These are phyloP conservation scores for Septoria linicola DNA, from an alignment of 2,329 filamentous ascomycete species.

Conservation along the genomic window DNA sequence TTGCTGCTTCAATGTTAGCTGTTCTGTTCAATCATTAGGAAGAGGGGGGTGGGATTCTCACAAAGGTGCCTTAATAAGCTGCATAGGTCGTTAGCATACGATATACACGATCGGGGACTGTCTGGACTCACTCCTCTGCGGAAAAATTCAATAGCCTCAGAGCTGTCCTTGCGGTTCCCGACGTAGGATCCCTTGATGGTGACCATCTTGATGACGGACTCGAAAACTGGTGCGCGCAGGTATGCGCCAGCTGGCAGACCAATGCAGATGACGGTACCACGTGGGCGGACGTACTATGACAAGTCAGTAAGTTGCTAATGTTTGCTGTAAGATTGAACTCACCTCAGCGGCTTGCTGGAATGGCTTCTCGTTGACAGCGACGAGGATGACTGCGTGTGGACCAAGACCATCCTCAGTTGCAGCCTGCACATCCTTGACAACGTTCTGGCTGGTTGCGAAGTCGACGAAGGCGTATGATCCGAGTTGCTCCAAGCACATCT, in stretches of 20 bases:
- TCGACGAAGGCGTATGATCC: slow-evolving; percentile 76
- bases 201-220: slow-evolving; percentile 69
- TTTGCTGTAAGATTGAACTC: slow-evolving; percentile 14
- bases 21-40: too few relatives aligned
- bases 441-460: slow-evolving; percentile 71
- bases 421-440: slow-evolving; percentile 80
- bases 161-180: slow-evolving; percentile 82
- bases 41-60: too few relatives aligned
- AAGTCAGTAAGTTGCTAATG: slow-evolving; percentile 9
- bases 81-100: too few relatives aligned
- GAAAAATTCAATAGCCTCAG: slow-evolving; percentile 90
- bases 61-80: slow-evolving; percentile 80
- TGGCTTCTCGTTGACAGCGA: slow-evolving; percentile 84
- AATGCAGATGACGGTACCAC: slow-evolving; percentile 82
- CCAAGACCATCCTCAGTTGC: slow-evolving; percentile 77
- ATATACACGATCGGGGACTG: too few relatives aligned
- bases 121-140: too few relatives aligned
- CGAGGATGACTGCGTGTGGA: slow-evolving; percentile 80
- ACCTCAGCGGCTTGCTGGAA: slow-evolving; percentile 85
- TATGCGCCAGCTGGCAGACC: slow-evolving; percentile 79
- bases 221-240: slow-evolving; percentile 82
- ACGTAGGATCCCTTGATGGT: slow-evolving; percentile 91
- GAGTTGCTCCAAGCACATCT: slow-evolving; percentile 62
- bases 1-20: too few relatives aligned
- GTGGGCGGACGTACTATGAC: slow-evolving; percentile 72